phyloP scores from a whole-genome alignment of 805 yeast species.

The Kazachstania martiniae region DNA sequence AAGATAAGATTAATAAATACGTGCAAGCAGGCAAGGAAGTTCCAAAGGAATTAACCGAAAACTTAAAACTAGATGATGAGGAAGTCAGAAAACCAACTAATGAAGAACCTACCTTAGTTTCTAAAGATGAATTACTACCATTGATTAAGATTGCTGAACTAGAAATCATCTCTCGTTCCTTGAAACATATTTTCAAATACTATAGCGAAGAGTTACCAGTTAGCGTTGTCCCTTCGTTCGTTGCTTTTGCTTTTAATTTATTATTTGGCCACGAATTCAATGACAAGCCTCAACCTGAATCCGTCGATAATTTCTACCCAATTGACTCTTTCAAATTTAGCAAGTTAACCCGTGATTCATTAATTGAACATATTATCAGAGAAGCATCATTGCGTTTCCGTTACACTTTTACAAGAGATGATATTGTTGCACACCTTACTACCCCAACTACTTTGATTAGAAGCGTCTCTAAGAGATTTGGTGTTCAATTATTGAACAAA shows the following conservation, averaged over 20 bases:
- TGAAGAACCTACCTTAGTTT: slow-evolving; percentile 26
- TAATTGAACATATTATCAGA: slow-evolving; percentile 34
- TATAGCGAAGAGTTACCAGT: slow-evolving; percentile 38
- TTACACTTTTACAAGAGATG: slow-evolving; percentile 39
- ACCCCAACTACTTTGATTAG: slow-evolving; percentile 43
- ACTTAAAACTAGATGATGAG: slow-evolving; percentile 23
- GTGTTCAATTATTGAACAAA: slow-evolving; percentile 68
- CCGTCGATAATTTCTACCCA: slow-evolving; percentile 39
- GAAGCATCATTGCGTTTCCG: slow-evolving; percentile 59
- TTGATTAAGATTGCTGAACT: slow-evolving; percentile 35
- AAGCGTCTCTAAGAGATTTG: slow-evolving; percentile 65
- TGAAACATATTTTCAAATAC: slow-evolving; percentile 61
- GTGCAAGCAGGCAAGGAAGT: slow-evolving; percentile 27
- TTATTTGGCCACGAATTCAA: slow-evolving; percentile 46
- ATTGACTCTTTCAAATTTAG: slow-evolving; percentile 33
- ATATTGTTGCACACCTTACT: slow-evolving; percentile 32
- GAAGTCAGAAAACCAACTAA: slow-evolving; percentile 28
- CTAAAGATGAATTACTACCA: slow-evolving; percentile 32
- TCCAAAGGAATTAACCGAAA: slow-evolving; percentile 27
- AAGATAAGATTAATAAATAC: slow-evolving; percentile 24
- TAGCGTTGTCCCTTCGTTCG: slow-evolving; percentile 44
- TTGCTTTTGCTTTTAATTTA: slow-evolving; percentile 63
- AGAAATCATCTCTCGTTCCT: slow-evolving; percentile 73
- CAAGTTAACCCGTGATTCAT: slow-evolving; percentile 35
- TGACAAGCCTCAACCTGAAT: slow-evolving; percentile 29